Percentiles rank a stretch among this genome's conserved stretches.
phyloP scores from a whole-genome alignment of 1,139 yeast species.

The Kurtzmaniella quercitrusa region DNA sequence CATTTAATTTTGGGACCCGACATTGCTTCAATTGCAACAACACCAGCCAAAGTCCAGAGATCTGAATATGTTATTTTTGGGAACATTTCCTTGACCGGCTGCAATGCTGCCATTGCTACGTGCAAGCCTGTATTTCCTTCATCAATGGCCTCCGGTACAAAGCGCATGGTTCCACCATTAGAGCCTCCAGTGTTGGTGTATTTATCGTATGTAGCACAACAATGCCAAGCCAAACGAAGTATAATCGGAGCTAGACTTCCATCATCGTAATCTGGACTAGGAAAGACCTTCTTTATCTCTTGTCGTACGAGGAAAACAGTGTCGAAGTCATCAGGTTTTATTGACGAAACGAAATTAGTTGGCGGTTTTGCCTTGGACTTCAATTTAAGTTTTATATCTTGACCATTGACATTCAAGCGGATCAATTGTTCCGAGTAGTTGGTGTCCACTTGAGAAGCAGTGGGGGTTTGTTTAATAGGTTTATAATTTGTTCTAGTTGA shows the following conservation, averaged over 20 bases:
- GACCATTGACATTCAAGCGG: slow-evolving; percentile 5
- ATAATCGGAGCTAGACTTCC: slow-evolving; percentile 65
- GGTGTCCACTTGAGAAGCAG: neutral
- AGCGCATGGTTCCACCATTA: slow-evolving; percentile 66
- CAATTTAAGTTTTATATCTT: slow-evolving; percentile 1
- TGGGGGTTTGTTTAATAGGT: neutral
- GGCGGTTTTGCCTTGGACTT: neutral
- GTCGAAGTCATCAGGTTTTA: slow-evolving; percentile 8
- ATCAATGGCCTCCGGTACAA: slow-evolving; percentile 44
- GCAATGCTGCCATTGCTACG: slow-evolving; percentile 51
- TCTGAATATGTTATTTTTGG: slow-evolving; percentile 65
- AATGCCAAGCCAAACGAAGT: slow-evolving; percentile 68
- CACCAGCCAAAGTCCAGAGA: slow-evolving; percentile 65
- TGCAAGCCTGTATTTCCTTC: slow-evolving; percentile 60
- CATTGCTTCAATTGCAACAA: slow-evolving; percentile 54
- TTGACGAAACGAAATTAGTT: slow-evolving; percentile 7
- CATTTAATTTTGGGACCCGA: slow-evolving; percentile 59
- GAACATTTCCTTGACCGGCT: slow-evolving; percentile 52
- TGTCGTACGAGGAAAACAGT: slow-evolving; percentile 13
- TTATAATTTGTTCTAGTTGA: no score
- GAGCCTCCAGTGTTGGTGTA: slow-evolving; percentile 59
- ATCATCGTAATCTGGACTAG: slow-evolving; percentile 43
- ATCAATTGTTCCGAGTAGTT: slow-evolving; percentile 1
- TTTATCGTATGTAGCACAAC: slow-evolving; percentile 61
- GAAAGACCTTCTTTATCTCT: slow-evolving; percentile 15